Conservation (phyloP, 108 stramenopile species). For the Cyclotella sp. region DNA sequence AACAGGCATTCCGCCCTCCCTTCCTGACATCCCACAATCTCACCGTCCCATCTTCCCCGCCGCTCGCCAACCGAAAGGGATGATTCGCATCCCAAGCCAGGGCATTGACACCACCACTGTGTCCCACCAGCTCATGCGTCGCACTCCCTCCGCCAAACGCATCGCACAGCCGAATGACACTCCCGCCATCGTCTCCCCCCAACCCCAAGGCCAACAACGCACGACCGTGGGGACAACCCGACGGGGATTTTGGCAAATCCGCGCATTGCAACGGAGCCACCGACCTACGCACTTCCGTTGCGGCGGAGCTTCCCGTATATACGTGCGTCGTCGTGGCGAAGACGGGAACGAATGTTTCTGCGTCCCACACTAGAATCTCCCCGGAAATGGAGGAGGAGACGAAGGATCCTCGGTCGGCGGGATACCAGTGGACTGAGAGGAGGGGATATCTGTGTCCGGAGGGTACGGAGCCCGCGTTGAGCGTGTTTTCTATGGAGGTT, state of each 20-base stretch:
- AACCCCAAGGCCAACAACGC: slow-evolving; percentile 47
- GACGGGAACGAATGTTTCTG: slow-evolving; percentile 49
- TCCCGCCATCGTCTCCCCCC: slow-evolving; percentile 29
- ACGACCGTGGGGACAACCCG: slow-evolving; percentile 40
- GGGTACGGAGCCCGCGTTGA: slow-evolving; percentile 36
- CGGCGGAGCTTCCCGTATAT: background rate
- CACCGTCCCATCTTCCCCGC: slow-evolving; percentile 65
- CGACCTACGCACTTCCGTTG: background rate
- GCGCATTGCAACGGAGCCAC: slow-evolving; percentile 35
- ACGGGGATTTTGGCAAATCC: slow-evolving; percentile 38
- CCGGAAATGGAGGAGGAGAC: slow-evolving; percentile 68
- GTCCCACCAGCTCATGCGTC: slow-evolving; percentile 78
- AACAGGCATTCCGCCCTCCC: slow-evolving; percentile 63
- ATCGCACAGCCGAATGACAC: slow-evolving; percentile 61
- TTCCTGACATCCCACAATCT: slow-evolving; percentile 86
- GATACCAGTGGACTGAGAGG: slow-evolving; percentile 73
- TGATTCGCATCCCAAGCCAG: slow-evolving; percentile 72
- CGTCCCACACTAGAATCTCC: slow-evolving; percentile 78
- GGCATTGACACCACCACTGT: slow-evolving; percentile 62
- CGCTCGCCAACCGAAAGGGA: slow-evolving; percentile 68
- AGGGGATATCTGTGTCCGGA: slow-evolving; percentile 63
- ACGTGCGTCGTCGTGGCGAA: slow-evolving; percentile 34
- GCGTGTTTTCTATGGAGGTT: background rate
- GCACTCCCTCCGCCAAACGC: slow-evolving; percentile 65
- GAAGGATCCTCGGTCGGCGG: slow-evolving; percentile 74